Percentiles rank a stretch among this genome's conserved stretches.
These are phyloP conservation scores for Heliocybe sulcata DNA, from an alignment of 1,284 basidiomycete genomes.

Conservation along the genomic window DNA sequence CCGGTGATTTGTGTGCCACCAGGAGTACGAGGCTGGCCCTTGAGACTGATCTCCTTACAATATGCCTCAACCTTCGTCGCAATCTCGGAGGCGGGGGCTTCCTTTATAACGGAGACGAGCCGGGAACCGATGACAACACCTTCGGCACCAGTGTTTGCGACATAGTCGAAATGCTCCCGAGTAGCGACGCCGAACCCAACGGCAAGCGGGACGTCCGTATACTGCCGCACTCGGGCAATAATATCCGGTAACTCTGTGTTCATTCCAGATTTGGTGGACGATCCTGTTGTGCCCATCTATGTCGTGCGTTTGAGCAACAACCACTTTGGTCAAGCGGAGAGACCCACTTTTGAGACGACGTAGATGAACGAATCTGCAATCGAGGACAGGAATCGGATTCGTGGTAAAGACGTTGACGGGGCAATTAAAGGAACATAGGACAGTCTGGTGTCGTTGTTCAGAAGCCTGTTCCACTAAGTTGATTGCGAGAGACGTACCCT, in stretches of 20 bases:
- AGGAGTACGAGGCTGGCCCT: slow-evolving; percentile 36
- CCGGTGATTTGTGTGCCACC: slow-evolving; percentile 5
- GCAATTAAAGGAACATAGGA: slow-evolving; percentile 97
- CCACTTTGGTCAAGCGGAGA: slow-evolving; percentile 2
- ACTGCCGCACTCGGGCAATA: slow-evolving; percentile 64
- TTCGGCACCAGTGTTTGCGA: slow-evolving; percentile 83
- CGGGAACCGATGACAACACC: slow-evolving; percentile 93
- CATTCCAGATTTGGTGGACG: slow-evolving; percentile 67
- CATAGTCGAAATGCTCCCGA: slow-evolving; percentile 85
- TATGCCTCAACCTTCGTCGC: slow-evolving; percentile 65
- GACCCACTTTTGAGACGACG: slow-evolving; percentile 79
- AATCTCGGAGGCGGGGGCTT: slow-evolving; percentile 44
- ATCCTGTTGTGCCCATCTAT: slow-evolving; percentile 97
- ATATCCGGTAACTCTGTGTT: slow-evolving; percentile 77
- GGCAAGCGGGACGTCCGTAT: slow-evolving; percentile 78
- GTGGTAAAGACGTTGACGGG: slow-evolving; percentile 83
- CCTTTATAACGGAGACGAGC: slow-evolving; percentile 76
- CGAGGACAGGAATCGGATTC: slow-evolving; percentile 86
- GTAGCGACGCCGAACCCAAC: slow-evolving; percentile 97
- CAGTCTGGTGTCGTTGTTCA: slow-evolving; percentile 43
- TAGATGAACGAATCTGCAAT: slow-evolving; percentile 99
- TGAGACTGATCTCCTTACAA: slow-evolving; percentile 64
- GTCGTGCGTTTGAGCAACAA: not conserved
- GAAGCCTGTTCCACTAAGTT: not conserved
- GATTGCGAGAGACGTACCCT: slow-evolving; percentile 42